These are phyloP conservation scores for Myxozyma vanderwaltii DNA, from an alignment of 805 yeast species.

Conservation along the genomic window DNA sequence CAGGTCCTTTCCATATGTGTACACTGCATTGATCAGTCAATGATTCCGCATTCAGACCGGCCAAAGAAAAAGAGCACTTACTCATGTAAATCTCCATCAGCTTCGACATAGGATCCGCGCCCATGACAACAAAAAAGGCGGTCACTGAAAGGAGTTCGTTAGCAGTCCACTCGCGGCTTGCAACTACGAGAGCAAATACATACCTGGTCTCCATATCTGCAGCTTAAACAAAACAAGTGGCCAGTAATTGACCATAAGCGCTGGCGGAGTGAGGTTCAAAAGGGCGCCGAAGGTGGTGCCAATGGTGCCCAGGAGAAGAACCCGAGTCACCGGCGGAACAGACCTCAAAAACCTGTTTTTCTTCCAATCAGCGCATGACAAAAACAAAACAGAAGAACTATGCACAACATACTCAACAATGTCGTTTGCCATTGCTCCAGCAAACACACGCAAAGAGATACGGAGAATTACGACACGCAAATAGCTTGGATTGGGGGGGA, in stretches of 20 bases:
- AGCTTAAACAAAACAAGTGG: slow-evolving; percentile 24
- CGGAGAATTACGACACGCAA: too few relatives aligned
- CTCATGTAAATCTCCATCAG: slow-evolving; percentile 36
- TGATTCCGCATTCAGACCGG: too few relatives aligned
- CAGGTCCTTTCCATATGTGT: slow-evolving; percentile 35
- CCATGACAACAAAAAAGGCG: slow-evolving; percentile 31
- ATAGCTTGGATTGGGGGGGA: too few relatives aligned
- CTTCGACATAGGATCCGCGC: slow-evolving; percentile 34
- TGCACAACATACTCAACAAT: slow-evolving; percentile 25
- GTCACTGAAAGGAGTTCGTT: slow-evolving; percentile 15
- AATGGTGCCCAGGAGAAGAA: slow-evolving; percentile 31
- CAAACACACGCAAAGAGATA: not conserved
- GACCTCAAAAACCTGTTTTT: slow-evolving; percentile 25
- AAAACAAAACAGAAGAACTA: not conserved
- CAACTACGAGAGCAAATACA: not conserved
- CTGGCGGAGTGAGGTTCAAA: slow-evolving; percentile 23
- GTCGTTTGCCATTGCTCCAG: slow-evolving; percentile 25
- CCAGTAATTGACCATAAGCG: slow-evolving; percentile 30
- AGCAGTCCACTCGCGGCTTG: not conserved
- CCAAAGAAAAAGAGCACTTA: slow-evolving; percentile 2
- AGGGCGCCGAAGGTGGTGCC: slow-evolving; percentile 32
- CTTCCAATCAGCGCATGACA: not conserved
- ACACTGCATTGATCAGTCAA: too few relatives aligned
- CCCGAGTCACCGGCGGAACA: slow-evolving; percentile 34
- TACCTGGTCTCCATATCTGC: slow-evolving; percentile 30